Evolutionary conservation across 371 early-diverging fungal species (phyloP), one percentile per base, ranked within the genome.

Genomic region (Nematocida sp.): DNA sequence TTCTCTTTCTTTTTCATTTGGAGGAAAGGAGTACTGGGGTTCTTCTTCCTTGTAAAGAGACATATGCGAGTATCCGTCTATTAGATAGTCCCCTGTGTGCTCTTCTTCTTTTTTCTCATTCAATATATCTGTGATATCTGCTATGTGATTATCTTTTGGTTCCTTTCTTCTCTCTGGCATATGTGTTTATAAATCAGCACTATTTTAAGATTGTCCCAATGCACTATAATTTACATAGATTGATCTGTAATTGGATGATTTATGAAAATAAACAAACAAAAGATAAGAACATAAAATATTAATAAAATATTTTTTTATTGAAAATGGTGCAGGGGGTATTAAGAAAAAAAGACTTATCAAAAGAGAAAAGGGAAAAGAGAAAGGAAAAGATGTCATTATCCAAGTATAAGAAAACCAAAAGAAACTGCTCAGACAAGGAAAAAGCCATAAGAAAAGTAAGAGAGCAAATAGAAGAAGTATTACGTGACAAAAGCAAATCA

Each of bases 121-220:
- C 13, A 60, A 71, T 30, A 68, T 49, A 57, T 71, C 38, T 25
- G 38, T 71, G 75, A 71, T 71, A 60, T 63, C 48, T 39, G 16
- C 40, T 39, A 50, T 33, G 47, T 71, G 75, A 71, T 71, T 71
- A 71, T 71, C 75, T 71, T 32, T 68, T 68, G 56, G 48, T 53
- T 39, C 33, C 33, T 35, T 63, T 60, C 50, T 63, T 71, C 51
- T 71, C 75, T 71, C 75, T 50, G 75, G 18, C 75, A 71, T 71
- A n/a, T n/a, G 33, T 61, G 75, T 71, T 71, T 71, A 60, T 71
- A 61, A 61, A 71, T 61, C 63, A 60, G 30, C 32, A 33, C 38
- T 71, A 50, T 71, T 63, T 71, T 71, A 71, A 71, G 75, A 68
- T 61, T 49, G 35, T 18, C 57, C 63, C 28, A 63, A 71, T 40